Evolutionary conservation across 2,329 filamentous ascomycete genomes (phyloP), one percentile per base, ranked within the genome.

Genomic region (Neofusicoccum kwambonambiense): DNA sequence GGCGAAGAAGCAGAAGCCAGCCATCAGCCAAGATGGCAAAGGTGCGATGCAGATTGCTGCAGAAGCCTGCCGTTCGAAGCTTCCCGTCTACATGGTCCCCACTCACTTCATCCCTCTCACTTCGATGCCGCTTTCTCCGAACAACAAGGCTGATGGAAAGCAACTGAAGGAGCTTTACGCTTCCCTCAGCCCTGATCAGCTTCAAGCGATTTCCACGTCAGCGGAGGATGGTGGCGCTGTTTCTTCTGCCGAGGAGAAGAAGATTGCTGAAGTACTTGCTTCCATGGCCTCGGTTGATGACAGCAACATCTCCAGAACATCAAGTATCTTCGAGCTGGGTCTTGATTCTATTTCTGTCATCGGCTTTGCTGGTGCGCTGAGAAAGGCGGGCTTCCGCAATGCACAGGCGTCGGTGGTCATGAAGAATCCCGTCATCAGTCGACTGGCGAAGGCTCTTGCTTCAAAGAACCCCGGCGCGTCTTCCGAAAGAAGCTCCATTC

Each of bases 21-120:
- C 67, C 17, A 68, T 74, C 8, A 56, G 72, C 2, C 66, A 75
- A 1, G 65, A 68, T 6, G 63, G 52, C 3, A 52, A 44, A 9
- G 63, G 60, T 0, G 63, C 45, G 13, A 60, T 64, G 63, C 52
- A 60, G 56, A 69, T n/a, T 66, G 65, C 27, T 54, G 37, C 9
- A 70, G 79, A 84, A 27, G 85, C 87, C n/a, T 97, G 93, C 69
- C 84, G 85, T 39, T 80, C 85, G 1, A 86, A 82, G 22, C 83
- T 97, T 3, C 91, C 93, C 0, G 85, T 84, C 0, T 97, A 97
- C 74, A 97, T 97, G 93, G 86, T 97, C 1, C 94, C 93, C 0
- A 93, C 92, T 0, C 91, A 95, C 71, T 87, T 96, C 65, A 80
- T 97, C 27, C 85, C 85, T 3, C 78, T 97, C 7, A 84, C 87